These are phyloP conservation scores for Eucalyptus urophylla DNA, from an alignment of 345 rosid species.

Conservation along the genomic window DNA sequence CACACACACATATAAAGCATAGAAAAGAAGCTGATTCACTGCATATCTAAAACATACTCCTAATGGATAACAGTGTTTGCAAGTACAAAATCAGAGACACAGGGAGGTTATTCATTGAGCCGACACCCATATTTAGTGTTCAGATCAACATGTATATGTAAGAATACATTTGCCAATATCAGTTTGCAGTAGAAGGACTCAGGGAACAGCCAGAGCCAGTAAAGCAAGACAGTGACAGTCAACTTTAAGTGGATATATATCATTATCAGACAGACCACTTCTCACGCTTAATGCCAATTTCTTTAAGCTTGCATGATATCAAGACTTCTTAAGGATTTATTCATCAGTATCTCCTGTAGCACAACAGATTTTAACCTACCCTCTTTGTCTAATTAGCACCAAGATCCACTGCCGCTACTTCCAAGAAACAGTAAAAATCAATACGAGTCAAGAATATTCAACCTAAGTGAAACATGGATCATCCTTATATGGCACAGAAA, in stretches of 20 bases:
- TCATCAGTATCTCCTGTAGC: not conserved
- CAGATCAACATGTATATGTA: not conserved
- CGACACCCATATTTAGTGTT: not conserved
- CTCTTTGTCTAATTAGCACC: not conserved
- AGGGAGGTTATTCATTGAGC: not conserved
- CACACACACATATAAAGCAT: not conserved
- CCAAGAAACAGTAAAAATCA: not conserved
- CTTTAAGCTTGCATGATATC: not conserved
- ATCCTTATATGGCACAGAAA: not conserved
- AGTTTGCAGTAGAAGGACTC: not conserved
- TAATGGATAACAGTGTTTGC: not conserved
- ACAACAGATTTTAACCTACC: not conserved
- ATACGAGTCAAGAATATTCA: not conserved
- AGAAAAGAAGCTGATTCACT: not conserved
- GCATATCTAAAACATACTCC: not conserved
- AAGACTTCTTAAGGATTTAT: not conserved
- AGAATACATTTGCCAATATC: not conserved
- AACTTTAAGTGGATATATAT: not conserved
- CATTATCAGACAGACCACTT: not conserved
- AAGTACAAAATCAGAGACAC: not conserved
- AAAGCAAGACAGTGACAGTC: not conserved
- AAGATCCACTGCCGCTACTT: not conserved
- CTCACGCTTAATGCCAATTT: accelerated
- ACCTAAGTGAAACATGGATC: not conserved
- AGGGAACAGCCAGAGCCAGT: not conserved